Percentiles rank a stretch among this genome's conserved stretches.
phyloP scores from a whole-genome alignment of 1,139 yeast species.

The Zygoascus hellenicus region DNA sequence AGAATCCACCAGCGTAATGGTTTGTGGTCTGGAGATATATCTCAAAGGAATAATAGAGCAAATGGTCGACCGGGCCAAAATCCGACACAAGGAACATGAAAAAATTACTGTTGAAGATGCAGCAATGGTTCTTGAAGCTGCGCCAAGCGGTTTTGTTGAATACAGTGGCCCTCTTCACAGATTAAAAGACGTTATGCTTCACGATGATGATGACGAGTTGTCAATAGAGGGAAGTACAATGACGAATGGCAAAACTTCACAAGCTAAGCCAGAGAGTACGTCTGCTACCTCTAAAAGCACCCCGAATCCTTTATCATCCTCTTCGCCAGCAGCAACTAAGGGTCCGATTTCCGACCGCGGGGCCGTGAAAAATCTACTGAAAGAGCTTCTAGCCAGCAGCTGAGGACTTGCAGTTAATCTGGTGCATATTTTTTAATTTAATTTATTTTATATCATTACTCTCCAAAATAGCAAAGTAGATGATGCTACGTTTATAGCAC shows the following conservation, averaged over 20 bases:
- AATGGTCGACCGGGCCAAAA: conserved; percentile 49
- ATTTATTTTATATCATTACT: too few relatives aligned
- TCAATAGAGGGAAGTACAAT: neutral
- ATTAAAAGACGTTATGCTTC: conserved; percentile 30
- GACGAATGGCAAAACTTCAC: neutral
- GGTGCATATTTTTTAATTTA: too few relatives aligned
- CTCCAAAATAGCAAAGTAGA: too few relatives aligned
- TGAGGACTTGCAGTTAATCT: neutral
- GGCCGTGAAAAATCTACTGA: conserved; percentile 6
- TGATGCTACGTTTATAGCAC: too few relatives aligned
- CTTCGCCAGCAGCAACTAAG: too few relatives aligned
- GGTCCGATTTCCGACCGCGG: neutral
- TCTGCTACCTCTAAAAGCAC: neutral
- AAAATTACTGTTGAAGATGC: conserved; percentile 32
- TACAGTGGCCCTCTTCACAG: conserved; percentile 30
- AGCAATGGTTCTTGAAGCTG: conserved; percentile 28
- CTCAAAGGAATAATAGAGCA: conserved; percentile 68
- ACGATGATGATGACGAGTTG: conserved; percentile 25
- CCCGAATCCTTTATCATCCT: too few relatives aligned
- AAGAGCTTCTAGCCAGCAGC: conserved; percentile 4
- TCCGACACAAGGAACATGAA: conserved; percentile 14
- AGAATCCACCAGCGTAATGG: conserved; percentile 68
- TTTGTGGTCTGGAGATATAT: conserved; percentile 75
- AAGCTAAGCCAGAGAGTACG: neutral
- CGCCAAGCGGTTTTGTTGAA: conserved; percentile 33